Conservation (phyloP, 768 basidiomycete species). For the Xerocomus potaroensis region DNA sequence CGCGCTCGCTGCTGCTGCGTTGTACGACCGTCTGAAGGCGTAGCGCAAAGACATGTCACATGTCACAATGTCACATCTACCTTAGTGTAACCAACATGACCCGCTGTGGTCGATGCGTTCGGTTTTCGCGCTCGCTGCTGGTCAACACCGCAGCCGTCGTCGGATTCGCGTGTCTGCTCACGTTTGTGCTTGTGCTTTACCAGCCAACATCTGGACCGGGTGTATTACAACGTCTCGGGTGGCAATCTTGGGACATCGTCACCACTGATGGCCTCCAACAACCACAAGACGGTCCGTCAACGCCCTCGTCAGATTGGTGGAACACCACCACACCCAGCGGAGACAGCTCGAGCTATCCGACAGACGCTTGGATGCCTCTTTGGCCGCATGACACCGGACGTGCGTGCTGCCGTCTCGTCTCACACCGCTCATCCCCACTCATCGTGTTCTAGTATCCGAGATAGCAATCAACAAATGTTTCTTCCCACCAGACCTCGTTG, state of each 20-base stretch:
- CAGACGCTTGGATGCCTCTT: slow-evolving; percentile 44
- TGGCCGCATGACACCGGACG: slow-evolving; percentile 28
- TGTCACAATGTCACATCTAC: neutral
- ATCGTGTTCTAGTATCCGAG: slow-evolving; percentile 62
- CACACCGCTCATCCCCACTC: neutral
- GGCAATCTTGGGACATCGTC: slow-evolving; percentile 85
- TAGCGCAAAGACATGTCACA: neutral
- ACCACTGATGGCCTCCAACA: slow-evolving; percentile 19
- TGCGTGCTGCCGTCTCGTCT: slow-evolving; percentile 16
- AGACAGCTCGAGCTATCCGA: slow-evolving; percentile 69
- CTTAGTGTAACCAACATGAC: slow-evolving; percentile 31
- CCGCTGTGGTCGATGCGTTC: slow-evolving; percentile 40
- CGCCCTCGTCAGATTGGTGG: slow-evolving; percentile 22
- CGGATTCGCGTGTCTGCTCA: slow-evolving; percentile 67
- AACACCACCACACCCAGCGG: slow-evolving; percentile 19
- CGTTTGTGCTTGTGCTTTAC: slow-evolving; percentile 76
- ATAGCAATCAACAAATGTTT: slow-evolving; percentile 68
- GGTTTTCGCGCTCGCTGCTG: slow-evolving; percentile 51
- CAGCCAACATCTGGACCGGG: slow-evolving; percentile 76
- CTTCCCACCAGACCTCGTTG: slow-evolving; percentile 52
- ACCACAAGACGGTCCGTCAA: slow-evolving; percentile 4
- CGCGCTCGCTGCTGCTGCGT: too few relatives aligned
- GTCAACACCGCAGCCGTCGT: slow-evolving; percentile 58
- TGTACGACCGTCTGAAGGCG: too few relatives aligned
- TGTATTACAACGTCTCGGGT: slow-evolving; percentile 66